Conservation (phyloP, 2,329 filamentous ascomycete genomes). For the Aureobasidium mangrovei region DNA sequence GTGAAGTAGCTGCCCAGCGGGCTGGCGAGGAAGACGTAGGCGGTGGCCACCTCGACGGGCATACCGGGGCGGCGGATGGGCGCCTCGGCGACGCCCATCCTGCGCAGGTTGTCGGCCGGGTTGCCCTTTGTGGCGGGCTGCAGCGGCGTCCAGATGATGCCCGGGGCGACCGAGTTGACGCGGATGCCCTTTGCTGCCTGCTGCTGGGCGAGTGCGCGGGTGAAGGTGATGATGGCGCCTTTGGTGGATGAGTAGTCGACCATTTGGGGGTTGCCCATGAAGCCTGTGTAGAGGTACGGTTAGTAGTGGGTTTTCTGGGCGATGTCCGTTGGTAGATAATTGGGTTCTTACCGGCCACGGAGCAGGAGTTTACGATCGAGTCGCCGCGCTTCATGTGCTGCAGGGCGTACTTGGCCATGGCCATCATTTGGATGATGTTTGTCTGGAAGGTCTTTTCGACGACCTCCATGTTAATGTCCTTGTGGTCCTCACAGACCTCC, state of each 20-base stretch:
- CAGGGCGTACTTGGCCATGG: conserved; percentile 49
- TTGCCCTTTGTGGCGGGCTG: conserved; percentile 35
- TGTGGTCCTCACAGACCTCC: conserved; percentile 44
- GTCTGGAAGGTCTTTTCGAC: conserved; percentile 49
- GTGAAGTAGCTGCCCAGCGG: conserved; percentile 22
- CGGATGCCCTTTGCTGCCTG: conserved; percentile 48
- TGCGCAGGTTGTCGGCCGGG: conserved; percentile 19
- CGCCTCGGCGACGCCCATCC: conserved; percentile 20
- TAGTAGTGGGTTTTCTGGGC: neutral
- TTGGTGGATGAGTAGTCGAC: conserved; percentile 52
- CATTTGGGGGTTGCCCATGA: conserved; percentile 37
- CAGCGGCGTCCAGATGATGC: conserved; percentile 32
- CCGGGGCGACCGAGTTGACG: conserved; percentile 34
- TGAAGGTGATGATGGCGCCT: conserved; percentile 50
- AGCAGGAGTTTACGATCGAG: conserved; percentile 50
- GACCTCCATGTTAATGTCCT: conserved; percentile 45
- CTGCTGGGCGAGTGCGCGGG: conserved; percentile 43
- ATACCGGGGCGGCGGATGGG: conserved; percentile 24
- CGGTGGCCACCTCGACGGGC: conserved; percentile 23
- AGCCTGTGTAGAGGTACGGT: conserved; percentile 31
- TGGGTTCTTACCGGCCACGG: conserved; percentile 24
- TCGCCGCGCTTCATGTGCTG: conserved; percentile 44
- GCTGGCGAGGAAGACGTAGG: conserved; percentile 23
- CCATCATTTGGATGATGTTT: conserved; percentile 47
- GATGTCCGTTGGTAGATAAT: neutral